These are phyloP conservation scores for Arthrinium phaeospermum DNA, from an alignment of 2,329 filamentous ascomycete genomes.

Conservation along the genomic window DNA sequence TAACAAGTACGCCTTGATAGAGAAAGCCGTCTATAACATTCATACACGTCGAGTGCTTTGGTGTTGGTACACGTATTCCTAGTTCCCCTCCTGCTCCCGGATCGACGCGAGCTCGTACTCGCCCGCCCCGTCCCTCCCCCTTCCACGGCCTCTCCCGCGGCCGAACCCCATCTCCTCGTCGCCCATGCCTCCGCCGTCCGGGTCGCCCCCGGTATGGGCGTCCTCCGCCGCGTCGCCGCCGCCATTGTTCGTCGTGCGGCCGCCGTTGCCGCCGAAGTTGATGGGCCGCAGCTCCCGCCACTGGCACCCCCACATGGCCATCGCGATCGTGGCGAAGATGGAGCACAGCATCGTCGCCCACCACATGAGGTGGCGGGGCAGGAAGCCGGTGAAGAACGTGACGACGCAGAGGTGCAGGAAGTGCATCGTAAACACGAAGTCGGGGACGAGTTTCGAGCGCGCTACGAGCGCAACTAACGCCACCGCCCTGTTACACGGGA, in stretches of 20 bases:
- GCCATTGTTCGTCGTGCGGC: conserved; percentile 31
- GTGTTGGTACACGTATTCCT: background rate
- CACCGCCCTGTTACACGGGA: conserved; percentile 65
- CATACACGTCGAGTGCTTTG: background rate
- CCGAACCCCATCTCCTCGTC: conserved; percentile 58
- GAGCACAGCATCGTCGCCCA: conserved; percentile 69
- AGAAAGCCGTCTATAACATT: background rate
- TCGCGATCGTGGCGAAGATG: conserved; percentile 52
- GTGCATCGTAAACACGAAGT: conserved; percentile 91
- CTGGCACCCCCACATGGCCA: conserved; percentile 90
- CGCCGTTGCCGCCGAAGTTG: conserved; percentile 72
- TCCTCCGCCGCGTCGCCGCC: conserved; percentile 41
- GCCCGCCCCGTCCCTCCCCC: conserved; percentile 59
- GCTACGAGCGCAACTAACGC: conserved; percentile 83
- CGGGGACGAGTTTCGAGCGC: conserved; percentile 91
- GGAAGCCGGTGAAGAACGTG: conserved; percentile 75
- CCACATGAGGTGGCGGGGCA: conserved; percentile 85
- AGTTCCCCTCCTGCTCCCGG: background rate
- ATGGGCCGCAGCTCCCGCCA: conserved; percentile 90
- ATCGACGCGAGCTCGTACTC: conserved; percentile 68
- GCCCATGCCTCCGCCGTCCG: conserved; percentile 27
- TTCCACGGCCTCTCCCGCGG: conserved; percentile 56
- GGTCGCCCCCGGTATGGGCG: conserved; percentile 28
- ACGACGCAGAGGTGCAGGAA: conserved; percentile 80
- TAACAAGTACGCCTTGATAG: conserved; percentile 10